Evolutionary conservation across 805 yeast genomes (phyloP).

Genomic region (Starmerella roubikii): DNA sequence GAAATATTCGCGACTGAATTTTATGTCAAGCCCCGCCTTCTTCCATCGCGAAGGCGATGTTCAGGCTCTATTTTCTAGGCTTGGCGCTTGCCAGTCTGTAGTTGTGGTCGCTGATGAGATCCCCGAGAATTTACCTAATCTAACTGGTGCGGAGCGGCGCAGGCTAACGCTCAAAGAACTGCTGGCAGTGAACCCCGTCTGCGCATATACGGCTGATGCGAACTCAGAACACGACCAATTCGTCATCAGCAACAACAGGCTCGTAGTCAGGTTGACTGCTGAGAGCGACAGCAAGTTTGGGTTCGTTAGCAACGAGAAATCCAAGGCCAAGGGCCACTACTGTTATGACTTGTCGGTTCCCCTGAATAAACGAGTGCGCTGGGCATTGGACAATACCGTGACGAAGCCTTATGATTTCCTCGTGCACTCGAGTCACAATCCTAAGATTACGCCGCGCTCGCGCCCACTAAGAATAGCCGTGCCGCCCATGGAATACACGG

Average conservation of each 20-base stretch:
- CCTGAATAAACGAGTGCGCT: slow-evolving; percentile 7
- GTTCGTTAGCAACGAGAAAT: not conserved
- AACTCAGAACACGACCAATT: not conserved
- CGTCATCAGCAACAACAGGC: not conserved
- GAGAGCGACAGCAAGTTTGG: not conserved
- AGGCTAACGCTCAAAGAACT: not conserved
- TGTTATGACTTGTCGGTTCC: not conserved
- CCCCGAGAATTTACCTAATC: not conserved
- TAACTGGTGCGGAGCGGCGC: not conserved
- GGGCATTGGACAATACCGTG: slow-evolving; percentile 14
- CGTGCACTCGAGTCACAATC: not conserved
- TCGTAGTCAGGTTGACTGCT: not conserved
- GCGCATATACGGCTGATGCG: not conserved
- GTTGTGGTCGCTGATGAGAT: not conserved
- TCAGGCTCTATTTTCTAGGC: not conserved
- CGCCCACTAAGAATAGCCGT: not conserved
- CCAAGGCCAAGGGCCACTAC: not conserved
- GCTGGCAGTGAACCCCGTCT: not conserved
- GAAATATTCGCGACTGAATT: too few relatives aligned
- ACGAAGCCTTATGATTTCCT: slow-evolving; percentile 2
- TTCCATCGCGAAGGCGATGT: not conserved
- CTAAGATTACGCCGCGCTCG: not conserved
- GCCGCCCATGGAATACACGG: not conserved
- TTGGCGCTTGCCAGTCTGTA: not conserved
- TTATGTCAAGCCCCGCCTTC: not conserved